phyloP scores from a whole-genome alignment of 306 rosid species.

The Vigna radiata region DNA sequence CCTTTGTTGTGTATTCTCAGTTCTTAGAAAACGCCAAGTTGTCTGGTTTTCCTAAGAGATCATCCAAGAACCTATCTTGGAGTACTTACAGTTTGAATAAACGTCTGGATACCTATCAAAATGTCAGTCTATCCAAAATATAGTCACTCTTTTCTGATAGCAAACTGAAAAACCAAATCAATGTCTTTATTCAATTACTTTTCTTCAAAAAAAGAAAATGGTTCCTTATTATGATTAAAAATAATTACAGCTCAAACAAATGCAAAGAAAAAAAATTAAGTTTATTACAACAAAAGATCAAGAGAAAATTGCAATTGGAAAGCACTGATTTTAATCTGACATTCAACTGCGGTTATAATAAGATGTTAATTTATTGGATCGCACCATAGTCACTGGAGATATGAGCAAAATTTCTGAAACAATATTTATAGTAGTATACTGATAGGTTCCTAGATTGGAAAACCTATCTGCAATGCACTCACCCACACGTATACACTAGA shows the following conservation, averaged over 20 bases:
- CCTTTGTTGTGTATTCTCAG: too few relatives aligned
- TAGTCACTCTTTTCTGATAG: neutral
- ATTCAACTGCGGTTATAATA: neutral
- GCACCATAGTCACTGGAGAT: neutral
- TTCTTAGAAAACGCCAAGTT: too few relatives aligned
- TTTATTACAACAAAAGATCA: neutral
- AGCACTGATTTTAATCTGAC: neutral
- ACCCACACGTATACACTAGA: too few relatives aligned
- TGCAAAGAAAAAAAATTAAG: neutral
- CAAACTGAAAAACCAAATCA: neutral
- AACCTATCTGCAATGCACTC: too few relatives aligned
- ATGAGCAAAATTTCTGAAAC: neutral
- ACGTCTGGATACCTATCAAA: too few relatives aligned
- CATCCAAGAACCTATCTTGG: too few relatives aligned
- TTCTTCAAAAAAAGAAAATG: neutral
- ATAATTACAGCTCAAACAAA: neutral
- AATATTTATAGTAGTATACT: slow-evolving; percentile 1
- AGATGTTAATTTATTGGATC: slow-evolving; percentile 2
- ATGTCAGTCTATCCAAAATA: neutral
- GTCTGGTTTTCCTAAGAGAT: too few relatives aligned
- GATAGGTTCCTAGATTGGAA: too few relatives aligned
- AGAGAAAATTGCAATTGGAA: neutral
- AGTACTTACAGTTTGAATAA: too few relatives aligned
- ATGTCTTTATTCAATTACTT: neutral
- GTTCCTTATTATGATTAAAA: neutral